Evolutionary conservation across 2,329 filamentous ascomycete genomes (phyloP).

Genomic region (Botrytis deweyae): DNA sequence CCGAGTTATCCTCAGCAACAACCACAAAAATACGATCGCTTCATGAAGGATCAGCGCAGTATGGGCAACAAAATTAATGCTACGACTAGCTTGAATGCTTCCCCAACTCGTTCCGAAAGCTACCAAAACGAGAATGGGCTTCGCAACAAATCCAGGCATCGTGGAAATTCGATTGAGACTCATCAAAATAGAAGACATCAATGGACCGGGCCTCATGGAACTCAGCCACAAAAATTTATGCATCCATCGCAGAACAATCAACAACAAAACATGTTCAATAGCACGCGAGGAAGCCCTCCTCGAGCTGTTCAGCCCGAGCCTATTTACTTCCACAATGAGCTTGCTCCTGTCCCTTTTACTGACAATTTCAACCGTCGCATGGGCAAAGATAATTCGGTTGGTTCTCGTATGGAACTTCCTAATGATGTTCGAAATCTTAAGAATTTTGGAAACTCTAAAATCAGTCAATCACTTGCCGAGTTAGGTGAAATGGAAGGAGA

Average conservation of each 20-base stretch:
- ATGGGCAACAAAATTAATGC: not conserved
- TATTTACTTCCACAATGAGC: conserved; percentile 23
- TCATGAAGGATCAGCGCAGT: conserved; percentile 2
- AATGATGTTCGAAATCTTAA: conserved; percentile 19
- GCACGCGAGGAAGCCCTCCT: conserved; percentile 9
- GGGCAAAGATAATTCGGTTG: not conserved
- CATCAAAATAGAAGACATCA: not conserved
- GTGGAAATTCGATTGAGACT: not conserved
- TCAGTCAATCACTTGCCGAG: not conserved
- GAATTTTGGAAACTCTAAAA: not conserved
- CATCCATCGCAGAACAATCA: not conserved
- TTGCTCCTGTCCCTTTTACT: not conserved
- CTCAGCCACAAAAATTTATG: not conserved
- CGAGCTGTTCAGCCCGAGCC: conserved; percentile 1
- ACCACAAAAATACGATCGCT: conserved; percentile 8
- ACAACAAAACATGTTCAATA: not conserved
- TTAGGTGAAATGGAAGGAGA: conserved; percentile 10
- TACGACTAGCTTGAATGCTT: not conserved
- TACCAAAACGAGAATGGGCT: not conserved
- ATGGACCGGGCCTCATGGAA: not conserved
- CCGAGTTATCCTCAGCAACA: not conserved
- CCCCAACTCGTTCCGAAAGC: not conserved
- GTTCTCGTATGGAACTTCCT: not conserved
- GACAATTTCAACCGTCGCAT: not conserved
- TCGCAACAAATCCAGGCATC: not conserved